Base-by-base conservation (phyloP, 805 yeast genomes). In the Novakomyces olei region DNA sequence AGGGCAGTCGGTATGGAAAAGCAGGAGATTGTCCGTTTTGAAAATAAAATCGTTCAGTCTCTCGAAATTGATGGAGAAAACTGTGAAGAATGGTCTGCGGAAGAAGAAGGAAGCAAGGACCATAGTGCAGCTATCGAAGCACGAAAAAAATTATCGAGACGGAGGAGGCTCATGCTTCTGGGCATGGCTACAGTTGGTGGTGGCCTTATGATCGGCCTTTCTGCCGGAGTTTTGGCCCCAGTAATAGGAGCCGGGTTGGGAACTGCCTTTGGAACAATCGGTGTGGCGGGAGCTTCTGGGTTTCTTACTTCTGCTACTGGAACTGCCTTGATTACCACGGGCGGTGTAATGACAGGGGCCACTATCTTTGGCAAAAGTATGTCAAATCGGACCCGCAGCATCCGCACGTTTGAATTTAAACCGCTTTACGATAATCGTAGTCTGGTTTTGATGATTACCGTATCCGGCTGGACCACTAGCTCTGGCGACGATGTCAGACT, bases 181-280 rank as follows among this genome's bases (percentile, higher is more conserved):
- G 99, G 96, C 1, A 55, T 88, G 31, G 99, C 99, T 0, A 88
- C 96, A 5, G 63, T 83, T 10, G 96, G 96, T 19, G 99, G 99
- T 2, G 83, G 93, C 1, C 57, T 88, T 15, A 92, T 88, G 1
- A 67, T 88, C 37, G 99, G 99, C 2, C 58, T 88, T 14, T 79
- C 94, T 38, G 96, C 93, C 5, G 99, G 99, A 5, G 53, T 88
- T 28, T 56, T 88, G 29, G 98, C 98, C 0, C 99, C 99, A 0
- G 92, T 91, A 2, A 91, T 88, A 45, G 96, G 96, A 32, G 96
- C 96, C 1, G 99, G 99, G 45, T 48, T 88, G 19, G 98, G 96
- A 2, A 96, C 96, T 3, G 99, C 96, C 10, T 59, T 88, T 26
- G 73, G 95, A 1, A 88, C 98, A 0, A 69, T 85, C 15, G 99